Percentiles rank a stretch among this genome's conserved stretches.
Evolutionary conservation across 2,329 filamentous ascomycete species (phyloP).

Genomic region (Pyrenophora tritici-repentis): DNA sequence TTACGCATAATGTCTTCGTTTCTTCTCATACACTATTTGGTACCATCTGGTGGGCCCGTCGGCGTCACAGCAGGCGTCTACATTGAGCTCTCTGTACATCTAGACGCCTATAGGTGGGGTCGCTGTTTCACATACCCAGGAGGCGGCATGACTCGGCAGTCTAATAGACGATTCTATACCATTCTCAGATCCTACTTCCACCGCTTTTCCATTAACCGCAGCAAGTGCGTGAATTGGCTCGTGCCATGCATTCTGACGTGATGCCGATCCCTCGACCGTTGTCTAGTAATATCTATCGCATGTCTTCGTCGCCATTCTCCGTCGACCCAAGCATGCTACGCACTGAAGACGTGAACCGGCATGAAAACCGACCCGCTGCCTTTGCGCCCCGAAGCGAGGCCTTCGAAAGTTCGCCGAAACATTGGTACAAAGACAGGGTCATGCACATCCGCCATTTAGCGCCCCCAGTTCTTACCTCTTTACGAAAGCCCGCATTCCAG

Average conservation of each 20-base stretch:
- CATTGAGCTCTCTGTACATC: constrained; percentile 21
- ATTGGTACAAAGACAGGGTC: too few species aligned
- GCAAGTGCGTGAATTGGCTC: too few species aligned
- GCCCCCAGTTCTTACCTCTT: constrained; percentile 3
- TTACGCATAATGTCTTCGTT: constrained; percentile 27
- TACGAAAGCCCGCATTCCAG: constrained; percentile 1
- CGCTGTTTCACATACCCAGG: constrained; percentile 29
- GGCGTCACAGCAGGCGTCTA: constrained; percentile 12
- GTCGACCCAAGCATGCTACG: too few species aligned
- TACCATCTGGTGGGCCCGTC: constrained; percentile 18
- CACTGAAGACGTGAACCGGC: too few species aligned
- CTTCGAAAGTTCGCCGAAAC: too few species aligned
- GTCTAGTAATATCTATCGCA: too few species aligned
- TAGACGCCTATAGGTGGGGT: constrained; percentile 20
- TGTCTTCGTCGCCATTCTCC: too few species aligned
- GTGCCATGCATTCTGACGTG: neutral
- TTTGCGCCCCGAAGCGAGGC: too few species aligned
- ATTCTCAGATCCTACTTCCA: constrained; percentile 6
- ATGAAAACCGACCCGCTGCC: too few species aligned
- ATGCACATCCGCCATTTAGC: neutral
- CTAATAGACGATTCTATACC: constrained; percentile 34
- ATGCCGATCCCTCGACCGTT: too few species aligned
- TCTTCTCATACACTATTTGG: constrained; percentile 27
- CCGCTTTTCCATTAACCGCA: neutral
- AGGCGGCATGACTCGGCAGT: constrained; percentile 31